Base-by-base conservation (phyloP, 495 filamentous ascomycete genomes). In the Annulohypoxylon stygium region DNA sequence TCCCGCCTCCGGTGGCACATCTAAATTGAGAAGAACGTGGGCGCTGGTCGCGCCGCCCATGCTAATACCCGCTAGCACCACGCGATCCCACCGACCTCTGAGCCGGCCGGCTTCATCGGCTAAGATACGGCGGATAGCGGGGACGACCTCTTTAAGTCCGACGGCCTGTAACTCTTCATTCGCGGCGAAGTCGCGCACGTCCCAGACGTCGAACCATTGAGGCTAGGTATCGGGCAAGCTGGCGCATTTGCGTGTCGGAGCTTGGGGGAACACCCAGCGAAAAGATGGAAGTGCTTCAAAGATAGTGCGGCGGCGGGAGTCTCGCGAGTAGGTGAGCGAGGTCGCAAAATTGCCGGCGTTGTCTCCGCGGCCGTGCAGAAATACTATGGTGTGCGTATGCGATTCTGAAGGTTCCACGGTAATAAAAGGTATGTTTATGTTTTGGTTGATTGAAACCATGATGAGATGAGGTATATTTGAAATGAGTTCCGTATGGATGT, bases 311-410 rank as follows among this genome's bases (percentile, higher is more conserved):
- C 63, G 47, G 20, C 53, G 69, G 0, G 79, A 81, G 51, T 78
- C 78, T 76, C 78, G 55, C 51, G 66, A 76, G 11, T 71, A 59
- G 43, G 81, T 75, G 18, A 90, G 77, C 3, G 88, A 85, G 25
- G 75, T 63, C 41, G 83, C 81, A 69, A 91, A 90, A 70, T 87
- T 81, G 12, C 71, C 50, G 1, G 85, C 85, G 43, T 76, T 81
- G 77, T 88, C 88, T 48, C 85, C 86, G 20, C 88, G 86, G 43
- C 88, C 90, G 76, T 90, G 89, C 12, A 90, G 82, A 43, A 91
- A 81, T 67, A 92, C 87, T 48, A 87, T 78, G 0, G 89, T 92
- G 73, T 89, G 83, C 0, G 86, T 88, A 75, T 91, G 88, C 3
- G 61, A 34, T 34, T 18, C 10, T 30, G 62, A 37, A 18, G 67